Evolutionary conservation across 768 basidiomycete genomes (phyloP).

Genomic region (Termitomyces sp.): DNA sequence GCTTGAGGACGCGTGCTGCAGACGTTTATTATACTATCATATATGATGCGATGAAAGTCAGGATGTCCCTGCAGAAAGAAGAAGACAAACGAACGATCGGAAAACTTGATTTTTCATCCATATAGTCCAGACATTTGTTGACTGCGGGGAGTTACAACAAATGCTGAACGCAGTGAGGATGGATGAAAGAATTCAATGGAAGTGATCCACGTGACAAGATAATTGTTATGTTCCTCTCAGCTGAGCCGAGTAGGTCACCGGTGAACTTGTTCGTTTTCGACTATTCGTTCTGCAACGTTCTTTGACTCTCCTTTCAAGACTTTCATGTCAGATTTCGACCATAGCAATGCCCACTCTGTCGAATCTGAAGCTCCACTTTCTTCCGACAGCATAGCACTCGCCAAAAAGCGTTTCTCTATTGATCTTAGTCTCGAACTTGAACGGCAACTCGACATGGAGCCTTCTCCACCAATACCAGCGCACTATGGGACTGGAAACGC

Average conservation of each 20-base stretch:
- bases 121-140: neutral
- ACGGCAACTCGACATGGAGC: slow-evolving; percentile 64
- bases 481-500: slow-evolving; percentile 16
- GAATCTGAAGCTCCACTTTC: slow-evolving; percentile 34
- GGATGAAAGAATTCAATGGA: neutral
- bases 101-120: neutral
- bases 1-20: neutral
- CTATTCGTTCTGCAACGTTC: neutral
- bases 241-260: neutral
- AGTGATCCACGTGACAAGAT: neutral
- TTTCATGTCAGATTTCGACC: slow-evolving; percentile 23
- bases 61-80: too few relatives aligned
- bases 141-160: neutral
- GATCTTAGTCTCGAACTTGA: slow-evolving; percentile 80
- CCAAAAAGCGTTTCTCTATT: slow-evolving; percentile 50
- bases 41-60: too few relatives aligned
- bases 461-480: slow-evolving; percentile 42
- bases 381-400: slow-evolving; percentile 13
- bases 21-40: neutral
- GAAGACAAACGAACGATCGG: too few relatives aligned
- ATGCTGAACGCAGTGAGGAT: neutral
- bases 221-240: neutral
- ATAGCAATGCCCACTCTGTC: slow-evolving; percentile 26
- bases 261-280: neutral
- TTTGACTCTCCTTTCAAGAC: slow-evolving; percentile 9